A percentile compares a stretch with the other conserved stretches of the same genome.
phyloP scores from a whole-genome alignment of 768 basidiomycete species.

The Amanita pallidorosea region DNA sequence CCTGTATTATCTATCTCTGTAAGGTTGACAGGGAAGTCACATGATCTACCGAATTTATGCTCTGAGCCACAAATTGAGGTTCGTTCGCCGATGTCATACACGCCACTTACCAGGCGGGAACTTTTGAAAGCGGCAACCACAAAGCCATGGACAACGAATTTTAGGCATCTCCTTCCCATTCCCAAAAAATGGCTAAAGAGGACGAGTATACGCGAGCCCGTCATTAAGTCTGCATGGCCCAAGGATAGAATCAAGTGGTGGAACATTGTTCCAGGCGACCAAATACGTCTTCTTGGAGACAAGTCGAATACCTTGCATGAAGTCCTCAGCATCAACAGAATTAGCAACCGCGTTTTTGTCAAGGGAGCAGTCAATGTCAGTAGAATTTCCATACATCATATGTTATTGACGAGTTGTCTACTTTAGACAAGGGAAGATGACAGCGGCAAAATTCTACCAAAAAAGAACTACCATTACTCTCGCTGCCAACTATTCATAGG shows the following conservation, averaged over 20 bases:
- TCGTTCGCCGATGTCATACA: slow-evolving; percentile 15
- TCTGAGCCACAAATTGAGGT: no score
- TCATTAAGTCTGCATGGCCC: slow-evolving; percentile 45
- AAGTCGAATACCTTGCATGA: slow-evolving; percentile 48
- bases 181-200: slow-evolving; percentile 44
- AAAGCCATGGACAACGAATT: slow-evolving; percentile 50
- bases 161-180: slow-evolving; percentile 52
- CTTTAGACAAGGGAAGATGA: slow-evolving; percentile 13
- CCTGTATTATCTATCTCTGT: neutral
- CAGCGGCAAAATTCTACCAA: slow-evolving; percentile 21
- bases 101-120: slow-evolving; percentile 22
- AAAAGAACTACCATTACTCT: slow-evolving; percentile 62
- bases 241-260: slow-evolving; percentile 73
- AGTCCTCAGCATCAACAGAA: slow-evolving; percentile 62
- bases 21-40: neutral
- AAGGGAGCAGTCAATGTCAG: slow-evolving; percentile 29
- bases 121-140: slow-evolving; percentile 39
- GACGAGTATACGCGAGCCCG: slow-evolving; percentile 30
- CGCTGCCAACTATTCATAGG: slow-evolving; percentile 73
- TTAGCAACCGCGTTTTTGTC: slow-evolving; percentile 59
- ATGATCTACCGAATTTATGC: neutral
- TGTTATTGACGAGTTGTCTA: neutral
- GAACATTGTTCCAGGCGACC: slow-evolving; percentile 84
- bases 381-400: neutral
- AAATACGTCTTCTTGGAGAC: slow-evolving; percentile 61